These are phyloP conservation scores for Aspergillus tanneri DNA, from an alignment of 2,329 filamentous ascomycete species.

Conservation along the genomic window DNA sequence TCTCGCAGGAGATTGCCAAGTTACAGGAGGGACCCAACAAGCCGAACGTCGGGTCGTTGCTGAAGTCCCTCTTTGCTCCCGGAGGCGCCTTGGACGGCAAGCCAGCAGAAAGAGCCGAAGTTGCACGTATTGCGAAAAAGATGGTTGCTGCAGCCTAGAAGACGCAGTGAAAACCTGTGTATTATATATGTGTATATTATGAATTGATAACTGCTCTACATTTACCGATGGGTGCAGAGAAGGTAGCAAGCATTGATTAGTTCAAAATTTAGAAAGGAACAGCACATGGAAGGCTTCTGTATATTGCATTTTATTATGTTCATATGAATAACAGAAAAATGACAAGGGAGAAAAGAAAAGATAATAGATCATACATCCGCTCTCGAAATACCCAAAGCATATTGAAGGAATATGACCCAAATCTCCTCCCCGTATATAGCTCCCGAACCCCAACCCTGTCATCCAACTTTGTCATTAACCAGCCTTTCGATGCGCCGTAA, in stretches of 20 bases:
- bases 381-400: too few relatives aligned
- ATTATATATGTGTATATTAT: slow-evolving; percentile 26
- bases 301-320: too few relatives aligned
- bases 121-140: slow-evolving; percentile 43
- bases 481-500: neutral
- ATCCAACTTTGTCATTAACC: neutral
- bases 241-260: too few relatives aligned
- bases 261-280: too few relatives aligned
- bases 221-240: too few relatives aligned
- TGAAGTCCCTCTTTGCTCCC: slow-evolving; percentile 44
- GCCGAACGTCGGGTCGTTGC: slow-evolving; percentile 37
- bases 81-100: slow-evolving; percentile 47
- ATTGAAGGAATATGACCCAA: neutral
- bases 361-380: too few relatives aligned
- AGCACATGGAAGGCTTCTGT: too few relatives aligned
- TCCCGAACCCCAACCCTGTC: slow-evolving; percentile 11
- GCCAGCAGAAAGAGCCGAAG: slow-evolving; percentile 42
- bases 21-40: slow-evolving; percentile 39
- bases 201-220: slow-evolving; percentile 9
- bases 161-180: slow-evolving; percentile 16
- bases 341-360: too few relatives aligned
- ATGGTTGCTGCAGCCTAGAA: slow-evolving; percentile 26
- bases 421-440: neutral
- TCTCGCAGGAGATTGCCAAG: slow-evolving; percentile 36
- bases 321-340: too few relatives aligned